phyloP scores from a whole-genome alignment of 192 early-diverging fungal genomes.

The Podila epicladia region DNA sequence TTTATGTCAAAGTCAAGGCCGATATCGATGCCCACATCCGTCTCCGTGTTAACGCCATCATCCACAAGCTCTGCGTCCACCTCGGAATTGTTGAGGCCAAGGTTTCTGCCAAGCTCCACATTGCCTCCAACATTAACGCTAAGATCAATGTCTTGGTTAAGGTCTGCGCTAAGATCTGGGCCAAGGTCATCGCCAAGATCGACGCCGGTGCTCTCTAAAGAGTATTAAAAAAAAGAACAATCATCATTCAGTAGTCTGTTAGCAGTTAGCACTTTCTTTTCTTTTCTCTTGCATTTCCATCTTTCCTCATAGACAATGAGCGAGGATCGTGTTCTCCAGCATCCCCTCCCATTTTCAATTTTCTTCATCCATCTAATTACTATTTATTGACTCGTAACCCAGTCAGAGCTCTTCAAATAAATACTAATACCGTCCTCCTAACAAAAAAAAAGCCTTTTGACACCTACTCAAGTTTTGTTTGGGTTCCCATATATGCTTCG shows the following conservation, averaged over 20 bases:
- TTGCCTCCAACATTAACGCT: slow-evolving; percentile 29
- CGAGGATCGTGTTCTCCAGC: too few relatives aligned
- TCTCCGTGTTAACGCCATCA: slow-evolving; percentile 21
- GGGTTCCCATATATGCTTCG: too few relatives aligned
- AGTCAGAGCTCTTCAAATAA: slow-evolving; percentile 1
- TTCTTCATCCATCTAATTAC: neutral
- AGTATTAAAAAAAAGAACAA: too few relatives aligned
- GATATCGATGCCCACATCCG: slow-evolving; percentile 25
- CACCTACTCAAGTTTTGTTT: neutral
- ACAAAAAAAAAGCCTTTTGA: neutral
- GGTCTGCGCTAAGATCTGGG: slow-evolving; percentile 21
- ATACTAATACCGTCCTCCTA: neutral
- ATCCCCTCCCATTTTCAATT: neutral
- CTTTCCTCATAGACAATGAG: neutral
- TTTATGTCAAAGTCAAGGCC: slow-evolving; percentile 10
- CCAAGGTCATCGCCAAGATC: slow-evolving; percentile 20
- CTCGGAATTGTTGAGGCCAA: slow-evolving; percentile 14
- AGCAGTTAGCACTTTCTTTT: too few relatives aligned
- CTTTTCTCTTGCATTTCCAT: neutral
- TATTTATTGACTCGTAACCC: neutral
- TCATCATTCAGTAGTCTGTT: too few relatives aligned
- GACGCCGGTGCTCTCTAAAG: slow-evolving; percentile 22
- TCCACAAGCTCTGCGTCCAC: slow-evolving; percentile 9
- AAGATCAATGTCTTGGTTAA: slow-evolving; percentile 21
- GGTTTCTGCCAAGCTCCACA: slow-evolving; percentile 7